A percentile compares a stretch with the other conserved stretches of the same genome.
Conservation (phyloP, 148 eudicot genomes). For the Agrostemma githago region DNA sequence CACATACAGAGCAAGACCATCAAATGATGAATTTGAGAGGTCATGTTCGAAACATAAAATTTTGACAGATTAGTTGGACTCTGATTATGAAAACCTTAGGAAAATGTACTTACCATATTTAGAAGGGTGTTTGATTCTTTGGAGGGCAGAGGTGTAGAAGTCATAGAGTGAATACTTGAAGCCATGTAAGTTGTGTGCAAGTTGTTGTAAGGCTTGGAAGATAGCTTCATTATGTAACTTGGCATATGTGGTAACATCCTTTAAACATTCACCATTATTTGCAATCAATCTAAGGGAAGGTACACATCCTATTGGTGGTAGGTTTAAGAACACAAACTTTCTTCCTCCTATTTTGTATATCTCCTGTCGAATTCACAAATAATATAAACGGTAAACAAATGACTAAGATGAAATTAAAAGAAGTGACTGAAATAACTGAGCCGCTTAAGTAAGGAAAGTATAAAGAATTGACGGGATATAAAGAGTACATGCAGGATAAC, state of each 20-base stretch:
- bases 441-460: no score
- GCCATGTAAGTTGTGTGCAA: constrained; percentile 29
- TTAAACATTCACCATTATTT: constrained; percentile 22
- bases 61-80: no score
- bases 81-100: no score
- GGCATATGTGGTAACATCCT: constrained; percentile 20
- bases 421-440: no score
- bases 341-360: constrained; percentile 51
- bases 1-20: no score
- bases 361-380: constrained; percentile 24
- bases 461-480: no score
- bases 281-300: constrained; percentile 28
- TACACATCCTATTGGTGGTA: constrained; percentile 34
- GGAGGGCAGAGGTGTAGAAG: constrained; percentile 18
- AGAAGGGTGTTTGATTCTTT: constrained; percentile 34
- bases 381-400: no score
- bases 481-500: no score
- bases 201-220: constrained; percentile 15
- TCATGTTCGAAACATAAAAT: no score
- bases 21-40: no score
- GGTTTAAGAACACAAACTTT: constrained; percentile 39
- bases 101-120: constrained; percentile 31
- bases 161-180: constrained; percentile 35
- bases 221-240: constrained; percentile 34
- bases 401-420: no score